phyloP scores from a whole-genome alignment of 2,329 filamentous ascomycete genomes.

The Nigrospora sphaerica region DNA sequence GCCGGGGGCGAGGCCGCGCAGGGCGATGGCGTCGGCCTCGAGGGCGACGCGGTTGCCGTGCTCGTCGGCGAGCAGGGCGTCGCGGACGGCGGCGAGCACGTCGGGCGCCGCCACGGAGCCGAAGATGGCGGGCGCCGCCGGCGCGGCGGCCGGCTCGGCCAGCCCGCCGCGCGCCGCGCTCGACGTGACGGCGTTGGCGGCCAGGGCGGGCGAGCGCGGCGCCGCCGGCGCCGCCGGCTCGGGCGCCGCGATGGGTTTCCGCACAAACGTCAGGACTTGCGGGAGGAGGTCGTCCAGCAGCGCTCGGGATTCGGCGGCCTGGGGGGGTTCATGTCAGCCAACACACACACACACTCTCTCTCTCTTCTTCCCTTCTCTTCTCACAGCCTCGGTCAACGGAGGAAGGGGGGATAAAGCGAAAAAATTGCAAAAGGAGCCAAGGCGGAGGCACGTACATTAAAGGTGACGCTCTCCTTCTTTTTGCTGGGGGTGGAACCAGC shows the following conservation, averaged over 20 bases:
- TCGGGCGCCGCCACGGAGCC: slow-evolving; percentile 33
- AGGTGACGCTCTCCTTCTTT: slow-evolving; percentile 15
- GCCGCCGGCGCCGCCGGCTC: slow-evolving; percentile 5
- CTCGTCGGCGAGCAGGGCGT: slow-evolving; percentile 21
- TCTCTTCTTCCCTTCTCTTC: slow-evolving; percentile 11
- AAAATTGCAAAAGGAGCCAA: neutral
- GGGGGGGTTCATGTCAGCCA: neutral
- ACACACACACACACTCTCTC: neutral
- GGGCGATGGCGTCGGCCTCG: slow-evolving; percentile 24
- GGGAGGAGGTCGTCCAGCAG: slow-evolving; percentile 28
- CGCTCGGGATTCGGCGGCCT: slow-evolving; percentile 27
- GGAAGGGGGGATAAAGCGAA: neutral
- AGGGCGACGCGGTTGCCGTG: slow-evolving; percentile 26
- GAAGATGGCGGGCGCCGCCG: slow-evolving; percentile 24
- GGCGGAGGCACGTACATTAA: slow-evolving; percentile 12
- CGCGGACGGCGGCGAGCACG: slow-evolving; percentile 25
- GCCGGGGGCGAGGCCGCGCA: slow-evolving; percentile 22
- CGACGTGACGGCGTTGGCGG: slow-evolving; percentile 18
- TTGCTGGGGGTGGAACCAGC: slow-evolving; percentile 6
- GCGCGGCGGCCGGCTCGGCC: slow-evolving; percentile 5
- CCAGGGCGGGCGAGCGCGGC: slow-evolving; percentile 18
- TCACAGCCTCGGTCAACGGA: neutral
- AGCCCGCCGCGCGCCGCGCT: slow-evolving; percentile 5
- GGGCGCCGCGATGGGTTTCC: slow-evolving; percentile 24
- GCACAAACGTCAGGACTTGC: slow-evolving; percentile 27